phyloP scores from a whole-genome alignment of 192 early-diverging fungal species.

The Geranomyces michiganensis region DNA sequence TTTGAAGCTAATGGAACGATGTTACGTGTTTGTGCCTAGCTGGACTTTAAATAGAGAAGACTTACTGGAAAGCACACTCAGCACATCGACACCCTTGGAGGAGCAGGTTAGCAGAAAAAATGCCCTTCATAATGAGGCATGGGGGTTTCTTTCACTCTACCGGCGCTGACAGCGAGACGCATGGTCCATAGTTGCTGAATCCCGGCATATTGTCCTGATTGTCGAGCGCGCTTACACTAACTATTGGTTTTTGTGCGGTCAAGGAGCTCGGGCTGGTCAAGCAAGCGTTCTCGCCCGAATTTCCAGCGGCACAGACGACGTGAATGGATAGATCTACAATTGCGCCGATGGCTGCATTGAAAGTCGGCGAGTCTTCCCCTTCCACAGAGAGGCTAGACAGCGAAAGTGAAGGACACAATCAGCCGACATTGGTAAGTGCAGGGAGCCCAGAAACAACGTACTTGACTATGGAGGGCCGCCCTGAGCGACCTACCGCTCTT shows the following conservation, averaged over 20 bases:
- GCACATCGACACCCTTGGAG: too few species aligned
- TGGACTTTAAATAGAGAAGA: too few species aligned
- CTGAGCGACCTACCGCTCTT: not conserved
- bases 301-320: conserved; percentile 39
- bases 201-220: conserved; percentile 35
- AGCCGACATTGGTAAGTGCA: not conserved
- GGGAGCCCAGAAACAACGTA: not conserved
- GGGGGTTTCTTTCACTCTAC: not conserved
- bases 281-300: conserved; percentile 31
- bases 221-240: conserved; percentile 34
- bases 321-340: conserved; percentile 29
- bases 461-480: conserved; percentile 22
- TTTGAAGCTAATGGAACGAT: not conserved
- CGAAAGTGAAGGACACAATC: not conserved
- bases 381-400: conserved; percentile 69
- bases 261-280: conserved; percentile 18
- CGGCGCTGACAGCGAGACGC: conserved; percentile 55
- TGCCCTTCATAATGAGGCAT: too few species aligned
- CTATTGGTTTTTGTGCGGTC: not conserved
- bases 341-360: conserved; percentile 54
- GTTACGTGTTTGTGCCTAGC: too few species aligned
- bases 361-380: conserved; percentile 67
- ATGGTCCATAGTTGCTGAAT: conserved; percentile 59
- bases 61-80: too few species aligned
- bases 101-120: too few species aligned